Base-by-base conservation (phyloP, 768 basidiomycete species). In the Cantharellus anzutake region DNA sequence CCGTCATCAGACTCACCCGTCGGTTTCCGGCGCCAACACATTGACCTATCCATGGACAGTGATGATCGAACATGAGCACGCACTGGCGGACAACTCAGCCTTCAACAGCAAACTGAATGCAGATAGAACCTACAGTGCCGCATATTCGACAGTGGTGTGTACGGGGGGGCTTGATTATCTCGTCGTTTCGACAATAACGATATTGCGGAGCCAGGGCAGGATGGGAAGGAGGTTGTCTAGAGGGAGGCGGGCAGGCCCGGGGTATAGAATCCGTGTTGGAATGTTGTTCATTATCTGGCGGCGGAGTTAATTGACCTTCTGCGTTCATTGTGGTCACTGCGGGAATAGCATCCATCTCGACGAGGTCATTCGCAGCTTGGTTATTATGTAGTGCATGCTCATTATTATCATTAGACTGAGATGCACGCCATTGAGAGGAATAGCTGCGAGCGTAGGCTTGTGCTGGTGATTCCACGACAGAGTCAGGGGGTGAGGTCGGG, bases 1-100 rank as follows among this genome's bases (percentile, higher is more conserved):
- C 20, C 20, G 20, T 29, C 20, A 29, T 29, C 20, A 29, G 37
- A 41, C 74, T 29, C 60, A 84, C 87, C 71, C 90, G 91, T 64
- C 93, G 86, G 67, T 97, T 97, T 42, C 80, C 78, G 57, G 90
- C 92, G 5, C 92, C 92, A 20, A 96, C 88, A 64, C 92, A 97
- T 66, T 91, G 87, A 5, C 92, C 92, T 58, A 97, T 83, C 92
- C 91, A 91, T 56, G 88, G 88, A 71, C 88, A 92, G 66, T 92
- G 89, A 70, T 92, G 88, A 66, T 92, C 88, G 64, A 82, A 91
- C 68, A 80, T 83, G 53, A 92, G 68, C 3, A 91, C 74, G 66
- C 89, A 91, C 84, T 89, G 63, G 14, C 34, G 39, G 2, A 29
- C 20, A 29, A 29, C 20, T 29, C 20, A 29, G 20, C 20, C 20